Base-by-base conservation (phyloP, 192 early-diverging fungal genomes). In the Backusella westeae region DNA sequence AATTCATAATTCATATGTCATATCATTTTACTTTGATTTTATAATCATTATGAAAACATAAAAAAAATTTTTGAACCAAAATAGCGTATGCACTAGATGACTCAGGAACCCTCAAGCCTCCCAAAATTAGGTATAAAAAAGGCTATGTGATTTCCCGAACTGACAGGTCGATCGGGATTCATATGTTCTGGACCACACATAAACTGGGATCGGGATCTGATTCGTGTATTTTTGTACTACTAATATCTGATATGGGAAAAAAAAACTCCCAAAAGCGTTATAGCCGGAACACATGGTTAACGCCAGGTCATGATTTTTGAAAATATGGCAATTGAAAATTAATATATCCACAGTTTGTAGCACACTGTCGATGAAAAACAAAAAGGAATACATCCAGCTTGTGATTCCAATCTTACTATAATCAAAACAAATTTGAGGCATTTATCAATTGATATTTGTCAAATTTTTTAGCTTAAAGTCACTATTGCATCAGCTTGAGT, bases 1-100 rank as follows among this genome's bases (percentile, higher is more conserved):
- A 10, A 53, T 6, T 21, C 6, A 21, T 21, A 53, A 9, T 29
- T 4, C 53, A 3, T 23, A 19, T 59, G 26, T 29, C 56, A 59
- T 59, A 59, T 7, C 6, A 23, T 23, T 59, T 63, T 29, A 21
- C 12, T 63, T 63, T 29, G 23, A 29, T 26, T 29, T 63, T 10
- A 29, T 12, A 63, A 29, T 63, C 56, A 63, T 63, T 63, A 63
- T 63, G 56, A 63, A 63, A 63, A 63, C 56, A 63, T 59, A 63
- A 63, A 63, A 39, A 12, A 0, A 3, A 12, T 6, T 26, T 59
- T 29, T 9, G 56, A 63, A 29, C 56, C 56, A 63, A 63, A 63
- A 63, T 63, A 63, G 56, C 12, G 23, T 9, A 63, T 26, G 26
- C 56, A 63, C 56, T 23, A 63, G 23, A 63, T 63, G 23, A 63